Base-by-base conservation (phyloP, 1,284 basidiomycete genomes). In the Marasmius oreades region DNA sequence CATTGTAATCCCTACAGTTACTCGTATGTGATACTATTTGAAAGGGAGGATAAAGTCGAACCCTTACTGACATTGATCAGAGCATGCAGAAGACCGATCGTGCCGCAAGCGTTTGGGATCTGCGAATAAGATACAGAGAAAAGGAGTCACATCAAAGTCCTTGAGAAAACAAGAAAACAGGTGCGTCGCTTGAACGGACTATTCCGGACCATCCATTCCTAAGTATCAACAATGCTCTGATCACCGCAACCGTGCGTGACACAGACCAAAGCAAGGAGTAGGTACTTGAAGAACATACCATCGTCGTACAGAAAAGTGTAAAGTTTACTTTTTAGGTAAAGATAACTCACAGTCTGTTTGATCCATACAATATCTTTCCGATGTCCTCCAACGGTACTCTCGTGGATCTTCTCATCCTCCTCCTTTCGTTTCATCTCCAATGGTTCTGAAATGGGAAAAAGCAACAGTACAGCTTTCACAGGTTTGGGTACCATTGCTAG, bases 81-180 rank as follows among this genome's bases (percentile, higher is more conserved):
- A 3, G 90, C 84, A 67, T 96, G 93, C 12, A 96, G 75, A 7
- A 96, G 75, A 0, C 87, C 93, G 64, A 95, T 94, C 0, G 93
- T 94, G 1, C 93, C 93, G 64, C 93, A 95, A 0, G 93, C 93
- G 66, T 95, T 95, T 1, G 78, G 71, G 58, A 95, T 93, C 91
- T 93, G 58, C 28, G 45, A 44, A 14, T 20, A 7, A 46, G 43
- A n/a, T 23, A 16, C 34, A 37, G 5, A 33, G 28, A 3, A 20
- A 43, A 33, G 34, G 18, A 16, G 23, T 16, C 22, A 22, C 18
- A 2, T 16, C 18, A 22, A 12, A 16, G 14, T 51, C 1, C 33
- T 22, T 14, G 48, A 34, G 12, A n/a, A 48, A 26, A 23, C n/a
- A n/a, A n/a, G n/a, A n/a, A n/a, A 24, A 23, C 47, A 26, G 16